Conservation (phyloP, 1,139 yeast species). For the Eremothecium gossypii region DNA sequence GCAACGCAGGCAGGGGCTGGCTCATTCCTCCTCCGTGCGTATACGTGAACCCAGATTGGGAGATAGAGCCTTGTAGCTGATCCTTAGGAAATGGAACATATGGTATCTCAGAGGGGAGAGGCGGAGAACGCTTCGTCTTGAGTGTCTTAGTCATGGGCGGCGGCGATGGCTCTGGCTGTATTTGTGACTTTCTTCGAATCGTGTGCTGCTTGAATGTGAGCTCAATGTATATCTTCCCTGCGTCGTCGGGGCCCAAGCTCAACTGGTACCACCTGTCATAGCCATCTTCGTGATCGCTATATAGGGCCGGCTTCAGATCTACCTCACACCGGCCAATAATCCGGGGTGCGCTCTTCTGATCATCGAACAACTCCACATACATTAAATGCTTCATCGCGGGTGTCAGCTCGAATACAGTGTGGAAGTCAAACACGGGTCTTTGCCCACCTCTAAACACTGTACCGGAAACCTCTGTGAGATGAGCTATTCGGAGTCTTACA, state of each 20-base stretch:
- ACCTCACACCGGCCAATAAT: constrained; percentile 77
- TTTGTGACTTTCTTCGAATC: constrained; percentile 4
- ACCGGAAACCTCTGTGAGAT: constrained; percentile 65
- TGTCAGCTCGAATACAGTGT: constrained; percentile 55
- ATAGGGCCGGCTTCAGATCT: constrained; percentile 64
- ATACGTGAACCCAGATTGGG: not conserved
- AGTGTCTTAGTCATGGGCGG: not conserved
- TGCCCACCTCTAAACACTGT: constrained; percentile 80
- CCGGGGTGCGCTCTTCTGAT: constrained; percentile 77
- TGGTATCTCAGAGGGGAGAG: not conserved
- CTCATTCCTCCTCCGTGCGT: not conserved
- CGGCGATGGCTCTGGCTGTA: not conserved
- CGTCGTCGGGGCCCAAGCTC: constrained; percentile 58
- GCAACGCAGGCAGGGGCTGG: not conserved
- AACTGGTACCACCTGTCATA: constrained; percentile 82
- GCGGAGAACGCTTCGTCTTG: not conserved
- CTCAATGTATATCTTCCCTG: constrained; percentile 83
- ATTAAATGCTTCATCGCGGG: constrained; percentile 55
- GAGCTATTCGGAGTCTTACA: constrained; percentile 72
- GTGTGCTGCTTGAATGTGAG: constrained; percentile 51
- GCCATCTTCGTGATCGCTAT: constrained; percentile 59
- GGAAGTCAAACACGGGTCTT: constrained; percentile 80
- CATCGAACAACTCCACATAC: constrained; percentile 73
- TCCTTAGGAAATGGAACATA: not conserved
- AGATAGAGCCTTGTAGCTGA: not conserved